Evolutionary conservation across 495 filamentous ascomycete genomes (phyloP).

Genomic region (Cercophora newfieldiana): DNA sequence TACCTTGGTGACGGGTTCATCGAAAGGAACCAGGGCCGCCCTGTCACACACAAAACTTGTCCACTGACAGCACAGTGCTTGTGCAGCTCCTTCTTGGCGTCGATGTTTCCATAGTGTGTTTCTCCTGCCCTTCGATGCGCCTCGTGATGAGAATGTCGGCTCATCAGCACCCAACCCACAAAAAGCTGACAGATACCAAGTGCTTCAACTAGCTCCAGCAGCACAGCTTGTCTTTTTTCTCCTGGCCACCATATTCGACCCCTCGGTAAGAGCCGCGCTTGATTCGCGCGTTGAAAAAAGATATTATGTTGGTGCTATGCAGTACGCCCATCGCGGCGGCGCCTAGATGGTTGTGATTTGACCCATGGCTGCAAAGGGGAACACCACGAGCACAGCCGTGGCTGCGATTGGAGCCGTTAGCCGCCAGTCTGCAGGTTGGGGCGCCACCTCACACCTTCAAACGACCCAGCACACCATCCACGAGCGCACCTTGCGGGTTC

Average conservation of each 20-base stretch:
- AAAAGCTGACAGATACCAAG: too few species aligned
- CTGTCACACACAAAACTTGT: neutral
- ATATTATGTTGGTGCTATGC: conserved; percentile 20
- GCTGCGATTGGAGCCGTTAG: conserved; percentile 24
- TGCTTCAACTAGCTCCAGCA: neutral
- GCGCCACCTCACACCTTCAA: conserved; percentile 19
- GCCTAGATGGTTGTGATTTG: conserved; percentile 19
- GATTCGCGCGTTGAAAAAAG: conserved; percentile 11
- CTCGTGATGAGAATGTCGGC: too few species aligned
- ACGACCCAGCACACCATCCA: neutral
- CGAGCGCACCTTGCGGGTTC: neutral
- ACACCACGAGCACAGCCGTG: neutral
- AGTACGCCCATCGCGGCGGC: conserved; percentile 8
- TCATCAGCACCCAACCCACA: too few species aligned
- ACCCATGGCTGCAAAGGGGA: neutral
- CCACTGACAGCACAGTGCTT: neutral
- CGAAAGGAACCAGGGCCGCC: conserved; percentile 11
- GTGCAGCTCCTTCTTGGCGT: neutral
- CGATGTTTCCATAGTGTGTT: neutral
- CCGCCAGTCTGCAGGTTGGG: conserved; percentile 27
- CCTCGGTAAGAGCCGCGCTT: conserved; percentile 23
- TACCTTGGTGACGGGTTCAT: conserved; percentile 21
- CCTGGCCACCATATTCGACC: conserved; percentile 4
- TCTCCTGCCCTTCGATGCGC: neutral
- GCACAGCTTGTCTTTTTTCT: neutral